These are phyloP conservation scores for Tritrichomonas musculus DNA, from an alignment of 208 protist genomes.

Conservation along the genomic window DNA sequence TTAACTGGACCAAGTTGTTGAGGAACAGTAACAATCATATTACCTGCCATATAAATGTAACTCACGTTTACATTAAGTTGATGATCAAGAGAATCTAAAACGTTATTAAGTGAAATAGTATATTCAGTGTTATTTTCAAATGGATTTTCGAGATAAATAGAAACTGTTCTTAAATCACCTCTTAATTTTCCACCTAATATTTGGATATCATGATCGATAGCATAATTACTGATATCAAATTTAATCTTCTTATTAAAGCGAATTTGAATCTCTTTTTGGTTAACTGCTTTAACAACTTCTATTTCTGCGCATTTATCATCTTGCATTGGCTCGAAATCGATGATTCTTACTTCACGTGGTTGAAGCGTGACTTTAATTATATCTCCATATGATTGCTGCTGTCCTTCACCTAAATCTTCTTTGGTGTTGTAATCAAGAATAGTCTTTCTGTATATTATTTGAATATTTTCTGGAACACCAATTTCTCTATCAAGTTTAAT, in stretches of 20 bases:
- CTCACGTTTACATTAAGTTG: too few relatives aligned
- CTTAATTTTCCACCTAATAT: not conserved
- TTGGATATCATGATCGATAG: not conserved
- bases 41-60: not conserved
- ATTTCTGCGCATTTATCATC: not conserved
- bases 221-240: not conserved
- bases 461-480: not conserved
- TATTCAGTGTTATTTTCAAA: not conserved
- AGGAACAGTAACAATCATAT: not conserved
- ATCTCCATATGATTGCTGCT: not conserved
- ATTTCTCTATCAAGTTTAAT: not conserved
- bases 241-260: not conserved
- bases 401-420: not conserved
- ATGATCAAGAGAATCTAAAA: not conserved
- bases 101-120: not conserved
- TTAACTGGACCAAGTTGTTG: too few relatives aligned
- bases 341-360: not conserved
- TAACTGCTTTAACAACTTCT: not conserved
- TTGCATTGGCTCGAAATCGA: not conserved
- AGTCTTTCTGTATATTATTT: not conserved
- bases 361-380: not conserved
- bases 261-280: not conserved
- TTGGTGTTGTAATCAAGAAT: not conserved
- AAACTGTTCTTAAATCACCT: not conserved
- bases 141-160: not conserved